phyloP scores from a whole-genome alignment of 2,329 filamentous ascomycete species.

The Neobulgaria alba region DNA sequence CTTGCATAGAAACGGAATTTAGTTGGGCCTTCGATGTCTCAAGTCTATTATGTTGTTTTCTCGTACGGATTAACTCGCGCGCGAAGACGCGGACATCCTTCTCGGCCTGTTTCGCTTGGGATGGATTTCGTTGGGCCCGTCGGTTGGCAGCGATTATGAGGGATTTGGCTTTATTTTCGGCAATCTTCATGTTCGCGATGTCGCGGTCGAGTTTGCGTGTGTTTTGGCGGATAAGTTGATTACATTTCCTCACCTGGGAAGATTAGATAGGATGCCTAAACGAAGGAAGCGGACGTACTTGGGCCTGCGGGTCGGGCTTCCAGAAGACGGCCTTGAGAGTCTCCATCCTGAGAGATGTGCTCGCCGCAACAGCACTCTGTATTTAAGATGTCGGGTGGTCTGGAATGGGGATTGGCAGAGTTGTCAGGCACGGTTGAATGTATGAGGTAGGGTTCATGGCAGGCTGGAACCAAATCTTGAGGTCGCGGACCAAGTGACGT shows the following conservation, averaged over 20 bases:
- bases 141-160: conserved; percentile 76
- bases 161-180: conserved; percentile 77
- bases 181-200: conserved; percentile 66
- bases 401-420: background rate
- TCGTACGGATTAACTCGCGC: conserved; percentile 73
- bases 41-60: conserved; percentile 66
- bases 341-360: conserved; percentile 56
- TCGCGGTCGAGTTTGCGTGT: conserved; percentile 93
- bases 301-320: conserved; percentile 85
- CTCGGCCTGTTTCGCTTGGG: conserved; percentile 68
- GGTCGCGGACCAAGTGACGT: too few relatives aligned
- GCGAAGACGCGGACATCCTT: conserved; percentile 84
- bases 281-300: conserved; percentile 48
- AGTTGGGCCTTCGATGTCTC: conserved; percentile 87
- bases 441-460: too few relatives aligned
- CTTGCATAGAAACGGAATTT: conserved; percentile 90
- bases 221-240: conserved; percentile 79
- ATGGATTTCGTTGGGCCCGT: conserved; percentile 71
- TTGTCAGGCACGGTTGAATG: too few relatives aligned
- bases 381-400: background rate
- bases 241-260: conserved; percentile 84
- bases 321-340: conserved; percentile 77
- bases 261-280: conserved; percentile 4
- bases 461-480: too few relatives aligned
- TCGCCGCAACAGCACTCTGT: conserved; percentile 10